Conservation (phyloP, 1,139 yeast genomes). For the Yamadazyma diddensiae region DNA sequence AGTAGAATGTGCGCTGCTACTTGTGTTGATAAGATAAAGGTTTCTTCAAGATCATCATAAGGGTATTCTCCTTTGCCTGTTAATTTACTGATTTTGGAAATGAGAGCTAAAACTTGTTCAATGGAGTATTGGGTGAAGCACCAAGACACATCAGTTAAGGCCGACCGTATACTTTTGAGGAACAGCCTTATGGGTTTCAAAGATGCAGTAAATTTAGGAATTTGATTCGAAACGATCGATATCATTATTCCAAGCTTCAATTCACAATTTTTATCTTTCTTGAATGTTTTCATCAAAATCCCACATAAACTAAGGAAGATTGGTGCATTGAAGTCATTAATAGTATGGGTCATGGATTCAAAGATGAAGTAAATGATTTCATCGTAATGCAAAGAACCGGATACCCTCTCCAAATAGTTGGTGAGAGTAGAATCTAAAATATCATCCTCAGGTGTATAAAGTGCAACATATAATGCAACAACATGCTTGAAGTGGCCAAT, state of each 20-base stretch:
- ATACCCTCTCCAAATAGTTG: slow-evolving; percentile 3
- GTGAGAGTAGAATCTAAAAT: slow-evolving; percentile 1
- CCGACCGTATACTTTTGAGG: slow-evolving; percentile 18
- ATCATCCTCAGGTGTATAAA: neutral
- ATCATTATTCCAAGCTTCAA: slow-evolving; percentile 6
- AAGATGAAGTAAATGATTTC: slow-evolving; percentile 4
- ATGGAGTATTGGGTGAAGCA: slow-evolving; percentile 64
- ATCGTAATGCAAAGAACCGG: slow-evolving; percentile 1
- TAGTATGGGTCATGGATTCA: slow-evolving; percentile 6
- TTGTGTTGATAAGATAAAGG: slow-evolving; percentile 38
- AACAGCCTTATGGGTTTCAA: neutral
- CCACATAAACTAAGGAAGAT: slow-evolving; percentile 11
- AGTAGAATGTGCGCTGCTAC: slow-evolving; percentile 55
- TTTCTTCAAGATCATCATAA: slow-evolving; percentile 1
- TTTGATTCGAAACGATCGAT: slow-evolving; percentile 4
- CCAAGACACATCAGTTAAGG: slow-evolving; percentile 54
- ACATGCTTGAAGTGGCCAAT: slow-evolving; percentile 6
- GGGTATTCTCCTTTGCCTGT: slow-evolving; percentile 1
- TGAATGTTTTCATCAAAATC: slow-evolving; percentile 7
- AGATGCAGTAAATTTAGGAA: neutral
- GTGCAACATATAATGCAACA: slow-evolving; percentile 6
- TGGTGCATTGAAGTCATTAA: slow-evolving; percentile 7
- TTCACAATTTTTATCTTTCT: slow-evolving; percentile 7
- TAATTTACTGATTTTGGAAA: slow-evolving; percentile 22
- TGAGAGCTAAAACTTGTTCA: slow-evolving; percentile 47